These are phyloP conservation scores for Neonectria neomacrospora DNA, from an alignment of 2,329 filamentous ascomycete species.

Conservation along the genomic window DNA sequence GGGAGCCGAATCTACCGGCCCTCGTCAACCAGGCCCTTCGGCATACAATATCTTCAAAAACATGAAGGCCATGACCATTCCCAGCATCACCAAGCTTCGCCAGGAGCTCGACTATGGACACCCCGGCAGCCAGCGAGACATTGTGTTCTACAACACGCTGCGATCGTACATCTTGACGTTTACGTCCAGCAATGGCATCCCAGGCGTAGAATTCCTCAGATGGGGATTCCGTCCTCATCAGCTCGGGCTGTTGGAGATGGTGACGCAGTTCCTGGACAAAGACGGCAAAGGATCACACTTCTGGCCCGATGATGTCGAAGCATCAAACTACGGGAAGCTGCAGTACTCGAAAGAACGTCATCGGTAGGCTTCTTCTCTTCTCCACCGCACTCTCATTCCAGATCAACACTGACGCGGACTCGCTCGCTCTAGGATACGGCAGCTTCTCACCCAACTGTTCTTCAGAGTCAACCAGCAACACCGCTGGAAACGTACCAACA, in stretches of 20 bases:
- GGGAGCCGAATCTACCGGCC: background rate
- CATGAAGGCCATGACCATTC: slow-evolving; percentile 23
- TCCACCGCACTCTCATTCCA: too few relatives aligned
- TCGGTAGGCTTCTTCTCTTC: slow-evolving; percentile 7
- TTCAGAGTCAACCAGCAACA: slow-evolving; percentile 16
- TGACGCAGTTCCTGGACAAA: slow-evolving; percentile 28
- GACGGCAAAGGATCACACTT: slow-evolving; percentile 31
- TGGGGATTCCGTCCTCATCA: slow-evolving; percentile 33
- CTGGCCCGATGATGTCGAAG: slow-evolving; percentile 30
- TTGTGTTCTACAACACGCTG: slow-evolving; percentile 32
- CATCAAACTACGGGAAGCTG: background rate
- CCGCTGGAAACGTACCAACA: slow-evolving; percentile 9
- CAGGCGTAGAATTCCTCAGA: slow-evolving; percentile 15
- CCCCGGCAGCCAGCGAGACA: slow-evolving; percentile 19
- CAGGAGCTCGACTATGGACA: slow-evolving; percentile 32
- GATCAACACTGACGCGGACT: background rate
- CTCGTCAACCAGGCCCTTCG: background rate
- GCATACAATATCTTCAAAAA: slow-evolving; percentile 15
- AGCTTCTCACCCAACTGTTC: slow-evolving; percentile 12
- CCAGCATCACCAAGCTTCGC: slow-evolving; percentile 32
- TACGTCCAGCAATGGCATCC: slow-evolving; percentile 10
- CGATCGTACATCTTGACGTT: slow-evolving; percentile 20
- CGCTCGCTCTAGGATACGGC: slow-evolving; percentile 7
- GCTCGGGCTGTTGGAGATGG: slow-evolving; percentile 32
- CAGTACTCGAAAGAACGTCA: slow-evolving; percentile 28